Evolutionary conservation across 768 basidiomycete genomes (phyloP).

Genomic region (Mycena floridula): DNA sequence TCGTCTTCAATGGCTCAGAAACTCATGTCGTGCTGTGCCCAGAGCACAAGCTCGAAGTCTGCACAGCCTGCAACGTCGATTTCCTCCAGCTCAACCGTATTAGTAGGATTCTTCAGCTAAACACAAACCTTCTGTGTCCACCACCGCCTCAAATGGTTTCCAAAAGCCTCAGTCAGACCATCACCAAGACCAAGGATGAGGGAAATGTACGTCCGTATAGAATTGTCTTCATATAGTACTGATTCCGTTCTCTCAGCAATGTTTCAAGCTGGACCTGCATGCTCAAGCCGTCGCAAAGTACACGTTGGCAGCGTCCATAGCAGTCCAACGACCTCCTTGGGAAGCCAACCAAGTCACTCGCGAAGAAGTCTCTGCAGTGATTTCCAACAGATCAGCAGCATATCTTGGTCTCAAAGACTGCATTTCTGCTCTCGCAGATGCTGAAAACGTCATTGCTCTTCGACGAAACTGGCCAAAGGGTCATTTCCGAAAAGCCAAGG

Average conservation of each 20-base stretch:
- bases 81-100: slow-evolving; percentile 74
- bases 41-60: slow-evolving; percentile 66
- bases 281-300: slow-evolving; percentile 73
- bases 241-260: slow-evolving; percentile 40
- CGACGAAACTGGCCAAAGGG: slow-evolving; percentile 93
- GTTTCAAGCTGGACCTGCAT: slow-evolving; percentile 74
- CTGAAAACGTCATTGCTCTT: slow-evolving; percentile 82
- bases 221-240: slow-evolving; percentile 9
- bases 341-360: slow-evolving; percentile 76
- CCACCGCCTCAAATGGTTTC: slow-evolving; percentile 70
- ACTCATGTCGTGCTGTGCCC: slow-evolving; percentile 53
- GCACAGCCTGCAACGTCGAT: slow-evolving; percentile 67
- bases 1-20: slow-evolving; percentile 50
- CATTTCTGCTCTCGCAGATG: slow-evolving; percentile 77
- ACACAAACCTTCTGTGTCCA: slow-evolving; percentile 68
- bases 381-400: slow-evolving; percentile 91
- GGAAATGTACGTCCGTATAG: slow-evolving; percentile 67
- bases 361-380: slow-evolving; percentile 84
- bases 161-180: slow-evolving; percentile 66
- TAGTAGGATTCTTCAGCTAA: slow-evolving; percentile 58
- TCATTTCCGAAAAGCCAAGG: slow-evolving; percentile 91
- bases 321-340: slow-evolving; percentile 82
- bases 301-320: slow-evolving; percentile 69
- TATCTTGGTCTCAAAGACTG: slow-evolving; percentile 72
- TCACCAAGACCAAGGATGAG: slow-evolving; percentile 83